These are phyloP conservation scores for Penicillium sp. DNA, from an alignment of 2,329 filamentous ascomycete species.

Conservation along the genomic window DNA sequence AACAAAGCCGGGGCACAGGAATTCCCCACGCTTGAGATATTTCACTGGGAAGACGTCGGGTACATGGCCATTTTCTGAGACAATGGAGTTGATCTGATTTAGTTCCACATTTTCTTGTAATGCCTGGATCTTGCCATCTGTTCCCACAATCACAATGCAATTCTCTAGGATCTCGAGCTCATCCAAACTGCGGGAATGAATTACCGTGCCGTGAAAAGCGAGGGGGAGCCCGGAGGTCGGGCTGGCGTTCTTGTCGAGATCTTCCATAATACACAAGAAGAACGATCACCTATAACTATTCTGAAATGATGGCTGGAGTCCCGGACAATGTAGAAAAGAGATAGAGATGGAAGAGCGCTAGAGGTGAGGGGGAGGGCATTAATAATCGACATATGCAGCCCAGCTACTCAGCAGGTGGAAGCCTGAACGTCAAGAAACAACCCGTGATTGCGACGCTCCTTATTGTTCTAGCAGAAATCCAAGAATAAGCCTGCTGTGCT, in stretches of 20 bases:
- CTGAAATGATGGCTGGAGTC: not conserved
- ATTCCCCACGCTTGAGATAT: constrained; percentile 30
- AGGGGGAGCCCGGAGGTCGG: constrained; percentile 26
- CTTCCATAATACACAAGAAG: constrained; percentile 4
- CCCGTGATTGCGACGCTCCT: not conserved
- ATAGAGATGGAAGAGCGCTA: not conserved
- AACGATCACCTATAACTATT: not conserved
- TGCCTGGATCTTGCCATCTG: constrained; percentile 32
- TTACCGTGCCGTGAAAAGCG: constrained; percentile 38
- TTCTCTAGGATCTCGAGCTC: constrained; percentile 34
- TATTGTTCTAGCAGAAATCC: not conserved
- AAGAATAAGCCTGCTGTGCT: not conserved
- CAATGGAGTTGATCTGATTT: constrained; percentile 24
- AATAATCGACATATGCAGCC: constrained; percentile 2
- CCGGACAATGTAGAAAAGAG: not conserved
- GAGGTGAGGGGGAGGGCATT: constrained; percentile 11
- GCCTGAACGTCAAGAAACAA: not conserved
- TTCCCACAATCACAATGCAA: constrained; percentile 34
- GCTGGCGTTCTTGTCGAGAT: constrained; percentile 9
- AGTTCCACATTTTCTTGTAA: constrained; percentile 25
- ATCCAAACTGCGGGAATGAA: constrained; percentile 30
- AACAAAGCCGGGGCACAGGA: constrained; percentile 45
- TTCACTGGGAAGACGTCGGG: constrained; percentile 30
- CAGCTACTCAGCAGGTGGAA: not conserved
- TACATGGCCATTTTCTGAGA: constrained; percentile 28